These are phyloP conservation scores for Coniella lustricola DNA, from an alignment of 2,329 filamentous ascomycete genomes.

Conservation along the genomic window DNA sequence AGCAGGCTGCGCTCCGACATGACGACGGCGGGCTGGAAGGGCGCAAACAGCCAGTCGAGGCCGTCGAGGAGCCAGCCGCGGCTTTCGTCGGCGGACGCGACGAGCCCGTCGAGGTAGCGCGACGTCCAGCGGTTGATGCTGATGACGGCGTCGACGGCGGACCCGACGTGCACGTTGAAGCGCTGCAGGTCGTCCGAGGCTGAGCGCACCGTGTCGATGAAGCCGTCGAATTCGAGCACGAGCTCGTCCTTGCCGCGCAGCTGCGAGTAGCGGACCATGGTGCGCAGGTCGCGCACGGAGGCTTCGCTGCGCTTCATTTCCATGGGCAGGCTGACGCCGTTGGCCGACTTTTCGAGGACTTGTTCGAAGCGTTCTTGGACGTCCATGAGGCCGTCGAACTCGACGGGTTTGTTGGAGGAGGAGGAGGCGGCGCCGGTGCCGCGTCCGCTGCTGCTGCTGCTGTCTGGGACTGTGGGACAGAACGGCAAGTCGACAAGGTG, in stretches of 20 bases:
- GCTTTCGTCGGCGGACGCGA: constrained; percentile 30
- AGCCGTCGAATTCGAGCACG: constrained; percentile 67
- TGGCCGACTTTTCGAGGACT: constrained; percentile 60
- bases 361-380: constrained; percentile 72
- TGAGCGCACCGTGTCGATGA: constrained; percentile 60
- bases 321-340: constrained; percentile 60
- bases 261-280: constrained; percentile 62
- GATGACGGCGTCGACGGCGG: constrained; percentile 67
- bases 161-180: constrained; percentile 71
- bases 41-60: constrained; percentile 44
- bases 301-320: constrained; percentile 75
- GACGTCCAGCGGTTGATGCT: constrained; percentile 71
- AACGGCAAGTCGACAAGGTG: constrained; percentile 58
- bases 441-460: no score
- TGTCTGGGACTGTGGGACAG: constrained; percentile 36
- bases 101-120: constrained; percentile 58
- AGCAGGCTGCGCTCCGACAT: constrained; percentile 57
- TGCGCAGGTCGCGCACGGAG: constrained; percentile 66
- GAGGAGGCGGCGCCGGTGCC: no score
- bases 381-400: constrained; percentile 69
- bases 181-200: constrained; percentile 61
- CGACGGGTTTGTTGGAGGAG: constrained; percentile 32
- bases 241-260: constrained; percentile 64
- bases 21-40: constrained; percentile 53
- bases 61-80: constrained; percentile 30